Conservation (phyloP, 2,329 filamentous ascomycete genomes). For the Pyricularia grisea region DNA sequence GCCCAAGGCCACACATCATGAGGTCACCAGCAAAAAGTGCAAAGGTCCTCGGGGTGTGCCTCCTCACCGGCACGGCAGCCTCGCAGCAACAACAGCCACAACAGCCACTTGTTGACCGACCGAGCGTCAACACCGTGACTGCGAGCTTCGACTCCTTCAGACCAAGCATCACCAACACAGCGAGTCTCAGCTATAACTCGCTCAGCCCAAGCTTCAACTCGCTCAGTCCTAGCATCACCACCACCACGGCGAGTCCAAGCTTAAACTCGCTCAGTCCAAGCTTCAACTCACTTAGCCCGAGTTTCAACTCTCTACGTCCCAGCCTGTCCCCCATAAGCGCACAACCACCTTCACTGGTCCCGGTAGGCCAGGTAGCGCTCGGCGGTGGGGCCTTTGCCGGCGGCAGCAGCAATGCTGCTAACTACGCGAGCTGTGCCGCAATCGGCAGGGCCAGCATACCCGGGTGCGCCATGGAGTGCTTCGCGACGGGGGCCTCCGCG, state of each 20-base stretch:
- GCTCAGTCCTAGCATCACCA: not conserved
- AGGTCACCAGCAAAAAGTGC: not conserved
- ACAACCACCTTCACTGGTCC: not conserved
- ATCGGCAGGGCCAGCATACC: constrained; percentile 18
- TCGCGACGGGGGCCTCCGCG: constrained; percentile 17
- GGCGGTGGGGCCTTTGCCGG: not conserved
- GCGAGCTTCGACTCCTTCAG: not conserved
- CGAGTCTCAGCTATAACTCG: not conserved
- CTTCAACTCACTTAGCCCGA: too few species aligned
- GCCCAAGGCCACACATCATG: not conserved
- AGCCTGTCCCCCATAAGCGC: not conserved
- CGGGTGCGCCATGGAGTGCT: constrained; percentile 20
- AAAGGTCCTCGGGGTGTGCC: not conserved
- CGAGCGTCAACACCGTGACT: not conserved
- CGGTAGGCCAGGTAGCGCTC: not conserved
- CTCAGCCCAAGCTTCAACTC: not conserved
- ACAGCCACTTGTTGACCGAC: not conserved
- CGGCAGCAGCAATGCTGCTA: not conserved
- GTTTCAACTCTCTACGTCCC: not conserved
- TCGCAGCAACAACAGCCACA: not conserved
- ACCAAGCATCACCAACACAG: not conserved
- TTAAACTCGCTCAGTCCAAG: too few species aligned
- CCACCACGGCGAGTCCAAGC: not conserved
- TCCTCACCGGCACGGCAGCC: not conserved
- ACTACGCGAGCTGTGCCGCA: constrained; percentile 12